phyloP scores from a whole-genome alignment of 2,329 filamentous ascomycete genomes.

The Nannizzia gypsea region DNA sequence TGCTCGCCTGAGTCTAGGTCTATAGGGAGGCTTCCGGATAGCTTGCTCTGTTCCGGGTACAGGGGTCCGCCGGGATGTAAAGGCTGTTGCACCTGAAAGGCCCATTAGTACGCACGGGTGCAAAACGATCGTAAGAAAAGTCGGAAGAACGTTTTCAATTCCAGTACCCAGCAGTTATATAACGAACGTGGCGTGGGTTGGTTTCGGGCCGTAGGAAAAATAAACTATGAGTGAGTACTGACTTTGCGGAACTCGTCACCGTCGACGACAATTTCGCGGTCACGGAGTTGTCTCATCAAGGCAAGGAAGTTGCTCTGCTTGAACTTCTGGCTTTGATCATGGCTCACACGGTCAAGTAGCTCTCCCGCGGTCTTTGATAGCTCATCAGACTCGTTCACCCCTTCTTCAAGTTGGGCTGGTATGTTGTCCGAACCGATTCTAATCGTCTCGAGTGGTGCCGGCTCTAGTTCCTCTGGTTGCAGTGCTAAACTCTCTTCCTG shows the following conservation, averaged over 20 bases:
- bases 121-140: slow-evolving; percentile 18
- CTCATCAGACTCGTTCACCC: slow-evolving; percentile 48
- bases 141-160: slow-evolving; percentile 16
- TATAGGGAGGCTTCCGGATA: neutral
- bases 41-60: slow-evolving; percentile 27
- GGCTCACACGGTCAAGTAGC: slow-evolving; percentile 55
- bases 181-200: slow-evolving; percentile 20
- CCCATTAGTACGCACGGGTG: slow-evolving; percentile 25
- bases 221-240: slow-evolving; percentile 34
- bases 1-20: neutral
- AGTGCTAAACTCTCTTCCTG: slow-evolving; percentile 10
- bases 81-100: slow-evolving; percentile 29
- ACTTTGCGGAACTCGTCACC: slow-evolving; percentile 48
- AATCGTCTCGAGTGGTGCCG: slow-evolving; percentile 14
- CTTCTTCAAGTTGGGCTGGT: slow-evolving; percentile 23
- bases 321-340: slow-evolving; percentile 63
- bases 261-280: slow-evolving; percentile 59
- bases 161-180: slow-evolving; percentile 28
- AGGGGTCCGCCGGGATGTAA: slow-evolving; percentile 37
- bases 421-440: slow-evolving; percentile 36
- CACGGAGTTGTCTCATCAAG: slow-evolving; percentile 63
- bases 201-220: slow-evolving; percentile 18
- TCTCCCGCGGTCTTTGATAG: slow-evolving; percentile 60
- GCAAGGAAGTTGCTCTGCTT: slow-evolving; percentile 63
- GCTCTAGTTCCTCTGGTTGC: too few relatives aligned